These are phyloP conservation scores for Lanmaoa rubissima DNA, from an alignment of 768 basidiomycete species.

Conservation along the genomic window DNA sequence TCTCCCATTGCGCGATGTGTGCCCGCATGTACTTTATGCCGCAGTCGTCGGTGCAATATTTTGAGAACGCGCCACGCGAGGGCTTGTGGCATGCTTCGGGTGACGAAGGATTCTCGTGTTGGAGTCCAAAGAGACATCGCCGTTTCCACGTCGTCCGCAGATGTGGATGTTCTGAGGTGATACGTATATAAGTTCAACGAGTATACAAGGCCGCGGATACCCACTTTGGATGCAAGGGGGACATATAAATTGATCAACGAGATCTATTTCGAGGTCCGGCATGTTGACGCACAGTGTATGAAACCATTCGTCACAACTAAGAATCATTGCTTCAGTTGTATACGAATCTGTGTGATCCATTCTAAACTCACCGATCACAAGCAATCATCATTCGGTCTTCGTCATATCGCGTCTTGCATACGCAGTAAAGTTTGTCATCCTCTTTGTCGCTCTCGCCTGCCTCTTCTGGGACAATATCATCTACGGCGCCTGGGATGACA, in stretches of 20 bases:
- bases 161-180: slow-evolving; percentile 51
- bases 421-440: slow-evolving; percentile 73
- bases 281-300: slow-evolving; percentile 84
- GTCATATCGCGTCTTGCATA: slow-evolving; percentile 86
- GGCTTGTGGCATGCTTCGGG: slow-evolving; percentile 75
- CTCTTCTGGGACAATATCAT: slow-evolving; percentile 46
- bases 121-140: slow-evolving; percentile 70
- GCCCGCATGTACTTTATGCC: slow-evolving; percentile 71
- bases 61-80: slow-evolving; percentile 78
- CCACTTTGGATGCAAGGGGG: slow-evolving; percentile 74
- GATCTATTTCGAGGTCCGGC: slow-evolving; percentile 76
- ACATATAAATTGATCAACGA: slow-evolving; percentile 92
- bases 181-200: not conserved
- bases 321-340: not conserved
- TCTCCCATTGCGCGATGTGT: slow-evolving; percentile 60
- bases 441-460: slow-evolving; percentile 43
- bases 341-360: not conserved
- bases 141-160: slow-evolving; percentile 77
- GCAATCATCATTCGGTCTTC: slow-evolving; percentile 91
- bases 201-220: slow-evolving; percentile 31
- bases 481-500: slow-evolving; percentile 52
- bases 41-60: slow-evolving; percentile 90
- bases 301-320: slow-evolving; percentile 93
- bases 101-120: slow-evolving; percentile 60
- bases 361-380: slow-evolving; percentile 71